A percentile compares a stretch with the other conserved stretches of the same genome.
phyloP scores from a whole-genome alignment of 352 stramenopile species.

The Peronospora belbahrii region DNA sequence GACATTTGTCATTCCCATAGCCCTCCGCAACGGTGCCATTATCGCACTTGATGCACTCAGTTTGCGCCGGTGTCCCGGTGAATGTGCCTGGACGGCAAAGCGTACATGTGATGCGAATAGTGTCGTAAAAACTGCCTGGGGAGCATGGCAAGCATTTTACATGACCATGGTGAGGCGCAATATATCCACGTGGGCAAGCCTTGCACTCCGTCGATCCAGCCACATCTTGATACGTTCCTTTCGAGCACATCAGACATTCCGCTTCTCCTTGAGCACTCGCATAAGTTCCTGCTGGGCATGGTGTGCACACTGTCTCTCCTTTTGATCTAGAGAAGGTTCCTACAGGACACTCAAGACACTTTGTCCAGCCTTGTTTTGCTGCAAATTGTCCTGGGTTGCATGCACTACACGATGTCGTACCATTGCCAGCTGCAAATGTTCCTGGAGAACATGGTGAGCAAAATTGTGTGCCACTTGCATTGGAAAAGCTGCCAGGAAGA shows the following conservation, averaged over 20 bases:
- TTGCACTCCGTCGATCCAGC: slow-evolving; percentile 24
- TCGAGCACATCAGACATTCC: slow-evolving; percentile 39
- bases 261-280: slow-evolving; percentile 28
- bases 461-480: slow-evolving; percentile 16
- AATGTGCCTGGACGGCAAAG: slow-evolving; percentile 35
- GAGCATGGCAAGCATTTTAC: slow-evolving; percentile 30
- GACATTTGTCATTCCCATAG: slow-evolving; percentile 23
- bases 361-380: slow-evolving; percentile 12
- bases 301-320: slow-evolving; percentile 8
- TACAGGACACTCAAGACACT: slow-evolving; percentile 22
- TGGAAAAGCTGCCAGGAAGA: slow-evolving; percentile 37
- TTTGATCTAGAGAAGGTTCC: slow-evolving; percentile 25
- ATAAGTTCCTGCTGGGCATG: slow-evolving; percentile 29
- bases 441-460: slow-evolving; percentile 33
- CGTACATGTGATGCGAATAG: slow-evolving; percentile 16
- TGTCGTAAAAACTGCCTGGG: slow-evolving; percentile 35
- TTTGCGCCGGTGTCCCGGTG: slow-evolving; percentile 12
- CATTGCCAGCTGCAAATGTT: slow-evolving; percentile 24
- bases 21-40: slow-evolving; percentile 26
- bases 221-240: slow-evolving; percentile 31
- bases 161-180: slow-evolving; percentile 31
- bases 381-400: slow-evolving; percentile 41
- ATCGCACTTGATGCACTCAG: slow-evolving; percentile 26
- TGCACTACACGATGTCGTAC: slow-evolving; percentile 24
- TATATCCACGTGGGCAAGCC: slow-evolving; percentile 30